Conservation (phyloP, 306 rosid species). For the Medicago ruthenica region DNA sequence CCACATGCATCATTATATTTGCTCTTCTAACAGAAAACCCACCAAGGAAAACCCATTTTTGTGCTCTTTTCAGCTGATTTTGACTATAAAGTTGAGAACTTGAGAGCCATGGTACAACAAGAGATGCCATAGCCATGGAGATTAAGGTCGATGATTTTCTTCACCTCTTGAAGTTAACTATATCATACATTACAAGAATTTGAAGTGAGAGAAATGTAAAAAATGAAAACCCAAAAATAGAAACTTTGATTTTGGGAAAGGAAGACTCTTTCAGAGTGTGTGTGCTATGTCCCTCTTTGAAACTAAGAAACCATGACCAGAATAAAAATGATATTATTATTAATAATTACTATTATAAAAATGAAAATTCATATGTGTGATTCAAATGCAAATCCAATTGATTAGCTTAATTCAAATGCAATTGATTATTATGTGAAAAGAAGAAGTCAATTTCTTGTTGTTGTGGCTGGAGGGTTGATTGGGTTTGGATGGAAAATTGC, state of each 20-base stretch:
- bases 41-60: constrained; percentile 38
- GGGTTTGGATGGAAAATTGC: neutral
- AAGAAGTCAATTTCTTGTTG: neutral
- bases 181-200: constrained; percentile 28
- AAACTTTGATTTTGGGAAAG: neutral
- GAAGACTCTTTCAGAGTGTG: neutral
- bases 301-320: neutral
- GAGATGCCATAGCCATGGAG: constrained; percentile 44
- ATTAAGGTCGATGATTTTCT: constrained; percentile 29
- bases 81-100: constrained; percentile 41
- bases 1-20: constrained; percentile 42
- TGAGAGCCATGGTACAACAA: constrained; percentile 35
- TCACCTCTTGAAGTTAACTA: too few species aligned
- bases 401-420: too few species aligned
- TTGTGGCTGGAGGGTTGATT: neutral
- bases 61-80: constrained; percentile 37
- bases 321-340: neutral
- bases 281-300: neutral
- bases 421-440: too few species aligned
- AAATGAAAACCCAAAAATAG: neutral
- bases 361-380: too few species aligned
- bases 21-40: constrained; percentile 32
- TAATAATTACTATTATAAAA: too few species aligned
- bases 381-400: neutral
- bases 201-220: constrained; percentile 1